phyloP scores from a whole-genome alignment of 495 filamentous ascomycete species.

The Bombardia bombarda region DNA sequence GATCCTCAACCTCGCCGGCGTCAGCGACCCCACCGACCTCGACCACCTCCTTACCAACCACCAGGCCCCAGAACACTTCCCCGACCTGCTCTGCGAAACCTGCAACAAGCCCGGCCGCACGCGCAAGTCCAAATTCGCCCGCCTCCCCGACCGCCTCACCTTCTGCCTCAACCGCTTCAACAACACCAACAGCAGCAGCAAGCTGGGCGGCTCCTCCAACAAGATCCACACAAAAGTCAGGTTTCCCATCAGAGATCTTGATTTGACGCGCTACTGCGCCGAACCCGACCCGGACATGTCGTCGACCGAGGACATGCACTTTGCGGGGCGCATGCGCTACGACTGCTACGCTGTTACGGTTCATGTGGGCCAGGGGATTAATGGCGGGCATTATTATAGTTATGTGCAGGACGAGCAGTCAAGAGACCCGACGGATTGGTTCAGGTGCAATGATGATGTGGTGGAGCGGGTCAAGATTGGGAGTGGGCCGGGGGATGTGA shows the following conservation, averaged over 20 bases:
- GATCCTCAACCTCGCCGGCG: slow-evolving; percentile 11
- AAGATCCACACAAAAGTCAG: slow-evolving; percentile 22
- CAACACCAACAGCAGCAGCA: slow-evolving; percentile 1
- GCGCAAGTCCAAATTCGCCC: slow-evolving; percentile 21
- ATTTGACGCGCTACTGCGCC: slow-evolving; percentile 25
- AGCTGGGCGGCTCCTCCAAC: not conserved
- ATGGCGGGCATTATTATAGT: slow-evolving; percentile 37
- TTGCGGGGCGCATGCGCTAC: slow-evolving; percentile 25
- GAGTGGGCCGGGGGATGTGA: slow-evolving; percentile 2
- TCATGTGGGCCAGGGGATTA: slow-evolving; percentile 20
- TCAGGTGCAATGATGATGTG: slow-evolving; percentile 20
- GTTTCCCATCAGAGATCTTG: slow-evolving; percentile 29
- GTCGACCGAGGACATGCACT: slow-evolving; percentile 12
- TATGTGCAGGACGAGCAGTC: slow-evolving; percentile 26
- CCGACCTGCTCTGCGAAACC: slow-evolving; percentile 19
- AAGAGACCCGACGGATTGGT: slow-evolving; percentile 23
- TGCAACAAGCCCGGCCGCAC: slow-evolving; percentile 21
- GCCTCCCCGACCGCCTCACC: slow-evolving; percentile 26
- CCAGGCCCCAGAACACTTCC: slow-evolving; percentile 9
- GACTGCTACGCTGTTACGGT: slow-evolving; percentile 38
- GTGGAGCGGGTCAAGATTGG: slow-evolving; percentile 23
- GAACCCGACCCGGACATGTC: slow-evolving; percentile 9
- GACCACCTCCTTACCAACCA: slow-evolving; percentile 11
- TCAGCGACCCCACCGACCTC: slow-evolving; percentile 12
- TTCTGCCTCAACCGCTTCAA: slow-evolving; percentile 24